Percentiles rank a stretch among this genome's conserved stretches.
These are phyloP conservation scores for Rhizopus stolonifer DNA, from an alignment of 371 early-diverging fungal genomes.

Conservation along the genomic window DNA sequence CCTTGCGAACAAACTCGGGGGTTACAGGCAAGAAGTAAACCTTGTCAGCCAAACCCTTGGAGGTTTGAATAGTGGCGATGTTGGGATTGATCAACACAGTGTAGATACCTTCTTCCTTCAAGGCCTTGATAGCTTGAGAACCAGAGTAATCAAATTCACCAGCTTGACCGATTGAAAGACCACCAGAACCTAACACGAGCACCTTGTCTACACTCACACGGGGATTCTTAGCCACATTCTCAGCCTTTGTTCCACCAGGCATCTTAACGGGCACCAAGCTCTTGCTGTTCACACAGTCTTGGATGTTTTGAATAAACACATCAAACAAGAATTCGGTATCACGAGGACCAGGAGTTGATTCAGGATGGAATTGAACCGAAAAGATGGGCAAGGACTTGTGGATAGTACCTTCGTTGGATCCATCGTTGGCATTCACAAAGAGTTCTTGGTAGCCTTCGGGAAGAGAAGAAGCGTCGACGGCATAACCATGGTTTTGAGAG, in stretches of 20 bases:
- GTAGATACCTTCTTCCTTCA: conserved; percentile 92
- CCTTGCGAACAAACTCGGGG: conserved; percentile 90
- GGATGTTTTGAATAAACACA: conserved; percentile 79
- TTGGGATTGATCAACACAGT: conserved; percentile 95
- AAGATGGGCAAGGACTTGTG: conserved; percentile 88
- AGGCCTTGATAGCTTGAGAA: conserved; percentile 94
- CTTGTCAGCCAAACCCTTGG: conserved; percentile 90
- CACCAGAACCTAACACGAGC: conserved; percentile 94
- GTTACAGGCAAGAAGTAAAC: conserved; percentile 95
- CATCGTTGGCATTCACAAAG: conserved; percentile 97
- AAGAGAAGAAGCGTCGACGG: conserved; percentile 84
- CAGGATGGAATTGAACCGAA: conserved; percentile 98
- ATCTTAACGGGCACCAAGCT: conserved; percentile 73
- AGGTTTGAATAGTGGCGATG: conserved; percentile 97
- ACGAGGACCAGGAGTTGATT: conserved; percentile 95
- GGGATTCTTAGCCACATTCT: conserved; percentile 54
- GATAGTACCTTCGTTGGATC: conserved; percentile 95
- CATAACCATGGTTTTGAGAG: conserved; percentile 97
- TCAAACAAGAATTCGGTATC: conserved; percentile 96
- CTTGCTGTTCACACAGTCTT: conserved; percentile 70
- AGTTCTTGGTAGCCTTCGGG: conserved; percentile 80
- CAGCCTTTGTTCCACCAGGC: conserved; percentile 64
- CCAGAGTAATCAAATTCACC: conserved; percentile 99
- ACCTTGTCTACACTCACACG: conserved; percentile 74
- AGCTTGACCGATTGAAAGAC: conserved; percentile 96